Evolutionary conservation across 2,329 filamentous ascomycete genomes (phyloP).

Genomic region (Helicocarpus griseus): DNA sequence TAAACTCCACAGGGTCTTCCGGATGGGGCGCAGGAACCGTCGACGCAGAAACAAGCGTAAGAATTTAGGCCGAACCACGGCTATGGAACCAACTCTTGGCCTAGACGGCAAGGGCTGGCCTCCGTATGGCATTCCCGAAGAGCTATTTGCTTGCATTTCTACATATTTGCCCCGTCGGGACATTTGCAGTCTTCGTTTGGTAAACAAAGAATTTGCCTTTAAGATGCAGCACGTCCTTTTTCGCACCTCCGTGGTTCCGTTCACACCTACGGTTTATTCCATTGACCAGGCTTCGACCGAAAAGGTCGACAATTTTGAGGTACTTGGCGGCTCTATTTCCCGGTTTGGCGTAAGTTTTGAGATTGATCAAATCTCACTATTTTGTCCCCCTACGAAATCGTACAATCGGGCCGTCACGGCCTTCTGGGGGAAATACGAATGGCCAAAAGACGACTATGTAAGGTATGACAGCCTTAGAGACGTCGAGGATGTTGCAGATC

Average conservation of each 20-base stretch:
- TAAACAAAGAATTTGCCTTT: conserved; percentile 49
- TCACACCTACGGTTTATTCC: conserved; percentile 51
- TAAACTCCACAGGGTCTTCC: too few relatives aligned
- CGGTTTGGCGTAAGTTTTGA: conserved; percentile 61
- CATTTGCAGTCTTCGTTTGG: conserved; percentile 52
- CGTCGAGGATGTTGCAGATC: conserved; percentile 55
- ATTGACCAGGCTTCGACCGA: conserved; percentile 24
- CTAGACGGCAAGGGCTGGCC: conserved; percentile 25
- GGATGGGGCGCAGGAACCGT: too few relatives aligned
- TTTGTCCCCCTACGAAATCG: conserved; percentile 43
- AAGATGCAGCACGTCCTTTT: conserved; percentile 52
- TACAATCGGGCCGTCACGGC: conserved; percentile 45
- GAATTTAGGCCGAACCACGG: neutral
- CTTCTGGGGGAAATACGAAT: conserved; percentile 57
- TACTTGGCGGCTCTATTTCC: conserved; percentile 51
- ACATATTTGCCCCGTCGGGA: conserved; percentile 47
- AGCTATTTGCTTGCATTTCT: conserved; percentile 52
- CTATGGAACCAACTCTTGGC: neutral
- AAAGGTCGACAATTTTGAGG: conserved; percentile 43
- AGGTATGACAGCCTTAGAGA: conserved; percentile 51
- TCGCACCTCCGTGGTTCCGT: conserved; percentile 54
- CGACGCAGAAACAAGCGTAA: neutral
- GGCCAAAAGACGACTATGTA: conserved; percentile 51
- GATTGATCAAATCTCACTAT: conserved; percentile 43
- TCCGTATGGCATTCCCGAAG: conserved; percentile 42